Evolutionary conservation across 2,329 filamentous ascomycete species (phyloP), one percentile per base, ranked within the genome.

Genomic region (Penicillium janthinellum): DNA sequence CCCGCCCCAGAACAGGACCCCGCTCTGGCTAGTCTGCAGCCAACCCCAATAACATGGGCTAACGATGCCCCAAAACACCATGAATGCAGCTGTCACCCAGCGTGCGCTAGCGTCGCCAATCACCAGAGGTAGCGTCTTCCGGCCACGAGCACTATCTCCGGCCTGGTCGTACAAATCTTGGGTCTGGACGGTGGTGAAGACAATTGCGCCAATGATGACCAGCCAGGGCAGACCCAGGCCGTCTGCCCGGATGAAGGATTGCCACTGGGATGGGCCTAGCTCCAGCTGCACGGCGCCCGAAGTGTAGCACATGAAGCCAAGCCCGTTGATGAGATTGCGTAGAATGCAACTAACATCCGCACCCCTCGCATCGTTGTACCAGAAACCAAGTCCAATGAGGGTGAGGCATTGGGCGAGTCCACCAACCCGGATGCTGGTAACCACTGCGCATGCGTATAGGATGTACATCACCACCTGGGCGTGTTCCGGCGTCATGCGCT

Each of bases 81-180:
- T 51, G 34, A 25, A 14, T 22, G 35, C 20, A 37, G 48, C 48
- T 15, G 35, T 37, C 17, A 37, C 35, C 48, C 48, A 38, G 35
- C 48, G 48, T 37, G 34, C 35, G 35, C 17, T 34, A 37, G 31
- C 35, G 44, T 64, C 62, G 14, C 62, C 60, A 44, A 62, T 48
- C 5, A 63, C 53, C 1, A 66, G 42, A 5, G 64, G 64, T 11
- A 61, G 28, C 1, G 65, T 67, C 1, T 48, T 51, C 70, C 62
- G 66, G 44, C 54, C 61, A 3, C 61, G 50, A 15, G 57, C 49
- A 0, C 58, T 45, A 56, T 77, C 75, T 0, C 75, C 75, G 8
- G 64, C 62, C 45, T 68, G 70, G 55, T 79, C 77, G 4, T 71
- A 67, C 37, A 78, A 66, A 53, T 79, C 77, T 56, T 78, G 75